phyloP scores from a whole-genome alignment of 768 basidiomycete genomes.

The Rhodotorula diobovata region DNA sequence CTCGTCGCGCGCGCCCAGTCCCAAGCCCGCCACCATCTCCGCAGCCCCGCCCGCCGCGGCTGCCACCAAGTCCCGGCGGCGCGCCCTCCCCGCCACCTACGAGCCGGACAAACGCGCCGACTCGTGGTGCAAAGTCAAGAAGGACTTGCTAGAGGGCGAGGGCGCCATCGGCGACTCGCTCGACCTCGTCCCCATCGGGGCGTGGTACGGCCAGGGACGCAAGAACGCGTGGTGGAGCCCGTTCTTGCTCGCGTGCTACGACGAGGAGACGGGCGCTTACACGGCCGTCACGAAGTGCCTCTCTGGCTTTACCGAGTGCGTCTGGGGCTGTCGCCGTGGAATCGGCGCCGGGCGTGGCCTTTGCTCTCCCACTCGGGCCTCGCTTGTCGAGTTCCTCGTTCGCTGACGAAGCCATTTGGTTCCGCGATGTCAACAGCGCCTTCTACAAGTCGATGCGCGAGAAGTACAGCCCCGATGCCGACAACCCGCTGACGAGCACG shows the following conservation, averaged over 20 bases:
- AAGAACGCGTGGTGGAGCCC: slow-evolving; percentile 92
- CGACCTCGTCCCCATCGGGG: slow-evolving; percentile 52
- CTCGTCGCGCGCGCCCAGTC: too few species aligned
- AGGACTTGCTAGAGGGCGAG: slow-evolving; percentile 60
- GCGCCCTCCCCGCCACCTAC: slow-evolving; percentile 76
- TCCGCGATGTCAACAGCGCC: not conserved
- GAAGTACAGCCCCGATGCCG: slow-evolving; percentile 64
- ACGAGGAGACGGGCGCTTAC: slow-evolving; percentile 28
- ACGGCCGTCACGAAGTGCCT: slow-evolving; percentile 80
- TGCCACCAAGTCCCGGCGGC: slow-evolving; percentile 49
- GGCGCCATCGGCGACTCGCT: slow-evolving; percentile 41
- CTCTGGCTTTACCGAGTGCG: slow-evolving; percentile 71
- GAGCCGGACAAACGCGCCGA: slow-evolving; percentile 78
- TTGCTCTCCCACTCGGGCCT: not conserved
- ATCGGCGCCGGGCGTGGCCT: too few species aligned
- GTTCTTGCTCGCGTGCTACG: slow-evolving; percentile 56
- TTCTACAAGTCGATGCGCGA: slow-evolving; percentile 58
- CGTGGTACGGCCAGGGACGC: slow-evolving; percentile 53
- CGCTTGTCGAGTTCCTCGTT: not conserved
- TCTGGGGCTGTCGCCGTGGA: too few species aligned
- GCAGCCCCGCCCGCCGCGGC: not conserved
- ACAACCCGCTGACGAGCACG: slow-evolving; percentile 50
- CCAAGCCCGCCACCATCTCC: not conserved
- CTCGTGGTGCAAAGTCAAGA: slow-evolving; percentile 87
- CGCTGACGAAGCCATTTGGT: too few species aligned